Evolutionary conservation across 2,329 filamentous ascomycete genomes (phyloP), one percentile per base, ranked within the genome.

Genomic region (Grosmannia serpens): DNA sequence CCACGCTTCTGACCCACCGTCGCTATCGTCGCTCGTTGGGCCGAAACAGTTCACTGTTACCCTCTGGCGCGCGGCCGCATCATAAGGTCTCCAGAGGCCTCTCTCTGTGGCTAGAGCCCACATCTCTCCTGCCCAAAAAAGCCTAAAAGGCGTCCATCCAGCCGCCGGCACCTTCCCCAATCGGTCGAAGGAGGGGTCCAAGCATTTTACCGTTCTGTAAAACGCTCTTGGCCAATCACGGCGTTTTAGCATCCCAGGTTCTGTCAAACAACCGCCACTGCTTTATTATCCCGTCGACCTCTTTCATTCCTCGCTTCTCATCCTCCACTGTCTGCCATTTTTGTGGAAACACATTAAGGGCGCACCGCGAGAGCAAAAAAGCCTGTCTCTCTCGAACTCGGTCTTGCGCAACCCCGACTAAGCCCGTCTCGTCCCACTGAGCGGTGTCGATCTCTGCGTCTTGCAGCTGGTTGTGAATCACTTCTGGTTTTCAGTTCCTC

Each of bases 121-220:
- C 38, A 13, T 13, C 31, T 27, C 38, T 33, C 46, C 46, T 55
- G 53, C 38, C 53, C 22, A 47, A 58, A 60, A 54, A 53, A 57
- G 57, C 57, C 57, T 57, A 49, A 59, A 52, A 55, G 9, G 46
- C 31, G 15, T 52, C 53, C 49, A 22, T 57, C 60, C 44, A 61
- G 46, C 62, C 62, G 62, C 62, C 62, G 59, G 59, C 53, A 59
- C 62, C 61, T 62, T 63, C 61, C 62, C 59, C 53, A 62, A 61
- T 57, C 58, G 58, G 61, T 61, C 38, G 33, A 55, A 55, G 47
- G 59, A 61, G 60, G 62, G 59, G 59, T 59, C 56, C 27, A 41
- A 46, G 44, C 57, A 58, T 47, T 47, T 55, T 2, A 24, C 44
- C 20, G 29, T 53, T 27, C 24, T 22, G 33, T 10, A 27, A 26